Conservation (phyloP, 1,139 yeast species). For the Kluyveromyces sp. region DNA sequence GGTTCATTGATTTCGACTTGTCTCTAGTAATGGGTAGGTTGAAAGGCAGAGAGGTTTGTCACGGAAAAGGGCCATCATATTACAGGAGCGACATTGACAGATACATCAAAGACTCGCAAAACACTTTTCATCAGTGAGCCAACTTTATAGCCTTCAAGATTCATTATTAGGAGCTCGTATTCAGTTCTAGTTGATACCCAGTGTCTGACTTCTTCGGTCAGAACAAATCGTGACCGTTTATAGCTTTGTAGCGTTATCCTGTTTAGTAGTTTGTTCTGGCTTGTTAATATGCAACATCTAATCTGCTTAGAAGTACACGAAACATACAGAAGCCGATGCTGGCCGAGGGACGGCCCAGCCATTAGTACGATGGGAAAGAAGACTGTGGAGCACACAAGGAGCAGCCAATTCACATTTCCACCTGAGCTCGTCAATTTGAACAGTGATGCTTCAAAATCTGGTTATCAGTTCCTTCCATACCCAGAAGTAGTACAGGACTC, state of each 20-base stretch:
- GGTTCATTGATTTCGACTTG: constrained; percentile 51
- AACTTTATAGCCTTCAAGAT: not conserved
- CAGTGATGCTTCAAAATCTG: not conserved
- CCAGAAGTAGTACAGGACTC: constrained; percentile 10
- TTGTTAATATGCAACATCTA: not conserved
- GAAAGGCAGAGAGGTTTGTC: constrained; percentile 66
- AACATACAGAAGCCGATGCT: not conserved
- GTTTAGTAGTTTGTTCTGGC: not conserved
- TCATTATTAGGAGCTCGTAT: not conserved
- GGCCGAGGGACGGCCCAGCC: not conserved
- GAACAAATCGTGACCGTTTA: too few relatives aligned
- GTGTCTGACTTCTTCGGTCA: too few relatives aligned
- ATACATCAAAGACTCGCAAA: constrained; percentile 14
- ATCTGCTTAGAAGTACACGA: not conserved
- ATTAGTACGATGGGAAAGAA: not conserved
- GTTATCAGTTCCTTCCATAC: constrained; percentile 6
- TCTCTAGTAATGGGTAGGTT: constrained; percentile 49
- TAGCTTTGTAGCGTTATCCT: not conserved
- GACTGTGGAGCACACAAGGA: not conserved
- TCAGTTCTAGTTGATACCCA: not conserved
- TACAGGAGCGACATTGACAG: constrained; percentile 43
- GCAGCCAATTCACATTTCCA: constrained; percentile 3
- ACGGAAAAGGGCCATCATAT: constrained; percentile 81
- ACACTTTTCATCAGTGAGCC: not conserved
- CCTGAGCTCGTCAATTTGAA: constrained; percentile 1